phyloP scores from a whole-genome alignment of 768 basidiomycete species.

The Zangia roseola region DNA sequence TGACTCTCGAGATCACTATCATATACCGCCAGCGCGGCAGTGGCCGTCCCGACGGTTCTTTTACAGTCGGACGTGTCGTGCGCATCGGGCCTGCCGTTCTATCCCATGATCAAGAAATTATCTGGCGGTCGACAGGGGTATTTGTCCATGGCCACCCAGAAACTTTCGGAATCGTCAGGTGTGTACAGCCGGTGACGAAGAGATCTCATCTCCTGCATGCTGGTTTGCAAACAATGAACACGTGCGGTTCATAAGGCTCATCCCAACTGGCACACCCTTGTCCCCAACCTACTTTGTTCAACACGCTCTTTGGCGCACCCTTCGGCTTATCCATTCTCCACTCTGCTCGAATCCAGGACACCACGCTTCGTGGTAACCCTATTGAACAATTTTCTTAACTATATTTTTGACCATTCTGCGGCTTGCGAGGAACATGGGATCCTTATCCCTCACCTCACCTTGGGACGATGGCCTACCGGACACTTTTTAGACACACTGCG shows the following conservation, averaged over 20 bases:
- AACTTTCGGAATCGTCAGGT: background rate
- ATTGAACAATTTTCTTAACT: background rate
- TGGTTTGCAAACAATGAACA: constrained; percentile 1
- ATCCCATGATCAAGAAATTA: background rate
- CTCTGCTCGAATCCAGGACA: too few relatives aligned
- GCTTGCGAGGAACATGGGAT: background rate
- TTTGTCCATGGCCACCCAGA: background rate
- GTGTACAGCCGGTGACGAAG: background rate
- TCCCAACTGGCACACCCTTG: background rate
- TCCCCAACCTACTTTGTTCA: background rate
- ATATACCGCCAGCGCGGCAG: background rate
- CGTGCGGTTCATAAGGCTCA: background rate
- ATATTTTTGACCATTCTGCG: background rate
- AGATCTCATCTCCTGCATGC: background rate
- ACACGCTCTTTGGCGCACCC: background rate
- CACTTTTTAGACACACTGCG: background rate
- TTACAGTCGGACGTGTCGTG: background rate
- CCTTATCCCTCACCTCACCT: background rate
- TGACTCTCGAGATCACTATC: background rate
- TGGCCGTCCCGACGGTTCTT: background rate
- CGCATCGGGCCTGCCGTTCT: background rate
- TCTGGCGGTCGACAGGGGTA: background rate
- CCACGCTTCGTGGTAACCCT: background rate
- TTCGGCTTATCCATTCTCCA: background rate
- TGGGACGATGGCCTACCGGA: too few relatives aligned